Evolutionary conservation across 768 basidiomycete species (phyloP).

Genomic region (Boletales sp.): DNA sequence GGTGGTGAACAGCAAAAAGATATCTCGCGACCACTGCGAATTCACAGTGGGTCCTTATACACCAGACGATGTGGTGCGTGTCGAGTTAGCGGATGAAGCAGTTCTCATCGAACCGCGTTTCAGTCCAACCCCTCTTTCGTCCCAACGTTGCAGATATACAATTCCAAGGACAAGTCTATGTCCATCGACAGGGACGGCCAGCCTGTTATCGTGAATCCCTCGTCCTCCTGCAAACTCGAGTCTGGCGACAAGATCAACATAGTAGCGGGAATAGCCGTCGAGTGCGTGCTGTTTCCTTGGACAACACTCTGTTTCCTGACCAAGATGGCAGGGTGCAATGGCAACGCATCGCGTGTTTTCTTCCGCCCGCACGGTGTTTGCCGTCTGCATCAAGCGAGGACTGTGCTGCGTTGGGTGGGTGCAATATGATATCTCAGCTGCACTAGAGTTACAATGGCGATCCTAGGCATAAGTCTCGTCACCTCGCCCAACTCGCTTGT

Average conservation of each 20-base stretch:
- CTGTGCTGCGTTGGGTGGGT: constrained; percentile 55
- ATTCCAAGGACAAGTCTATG: constrained; percentile 46
- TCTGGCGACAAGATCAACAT: constrained; percentile 54
- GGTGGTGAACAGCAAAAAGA: constrained; percentile 53
- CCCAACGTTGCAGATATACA: constrained; percentile 48
- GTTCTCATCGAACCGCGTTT: background rate
- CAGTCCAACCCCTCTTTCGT: constrained; percentile 48
- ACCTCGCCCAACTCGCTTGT: constrained; percentile 41
- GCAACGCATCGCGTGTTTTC: constrained; percentile 49
- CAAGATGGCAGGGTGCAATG: constrained; percentile 42
- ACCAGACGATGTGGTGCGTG: constrained; percentile 52
- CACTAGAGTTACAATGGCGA: background rate
- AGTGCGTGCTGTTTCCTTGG: constrained; percentile 35
- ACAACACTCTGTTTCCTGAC: background rate
- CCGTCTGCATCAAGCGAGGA: constrained; percentile 36
- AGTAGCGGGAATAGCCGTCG: constrained; percentile 38
- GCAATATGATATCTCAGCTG: background rate
- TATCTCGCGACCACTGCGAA: constrained; percentile 59
- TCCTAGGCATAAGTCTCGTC: constrained; percentile 50
- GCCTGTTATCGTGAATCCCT: constrained; percentile 33
- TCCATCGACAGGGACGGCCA: constrained; percentile 37
- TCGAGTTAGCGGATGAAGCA: background rate
- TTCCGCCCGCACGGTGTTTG: constrained; percentile 35
- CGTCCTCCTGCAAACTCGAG: constrained; percentile 39
- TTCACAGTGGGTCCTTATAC: constrained; percentile 54